Evolutionary conservation across 1,139 yeast genomes (phyloP), one percentile per base, ranked within the genome.

Genomic region (Saccharomycopsis crataegensis): DNA sequence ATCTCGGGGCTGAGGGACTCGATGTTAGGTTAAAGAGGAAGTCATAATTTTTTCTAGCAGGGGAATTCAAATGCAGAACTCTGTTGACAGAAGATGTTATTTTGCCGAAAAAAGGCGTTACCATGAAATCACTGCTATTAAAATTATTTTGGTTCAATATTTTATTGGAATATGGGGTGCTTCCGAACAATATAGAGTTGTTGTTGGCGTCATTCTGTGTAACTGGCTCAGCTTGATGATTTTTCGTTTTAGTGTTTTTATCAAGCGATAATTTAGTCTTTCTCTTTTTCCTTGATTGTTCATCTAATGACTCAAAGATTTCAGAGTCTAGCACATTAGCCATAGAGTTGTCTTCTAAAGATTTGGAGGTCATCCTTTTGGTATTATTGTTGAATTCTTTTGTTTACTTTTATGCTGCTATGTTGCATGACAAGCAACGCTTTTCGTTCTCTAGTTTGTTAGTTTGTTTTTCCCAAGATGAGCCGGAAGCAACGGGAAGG

Each of bases 131-230:
- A 16, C 33, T 42, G 11, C 50, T 22, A 16, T 22, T 43, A 22
- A 47, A 37, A 38, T 45, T 48, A 32, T 6, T 34, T 9, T 37
- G 17, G 40, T 46, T 51, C 17, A 54, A 46, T 3, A 54, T 16
- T 40, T 48, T 54, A 43, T 48, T 51, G 16, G 57, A 46, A 32
- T 42, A 54, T 6, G 57, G 57, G 2, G 57, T 51, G 38, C 48
- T 49, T 6, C 50, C 43, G 22, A 46, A 31, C 4, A 37, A 33
- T 6, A 46, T 38, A n/a, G 12, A 7, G n/a, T 44, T 17, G 16
- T 36, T 46, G 43, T n/a, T 37, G n/a, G 14, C 14, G n/a, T 16
- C 32, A 28, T 36, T n/a, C n/a, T n/a, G n/a, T 3, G 12, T 22
- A 12, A 9, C 32, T 12, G 14, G 16, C 12, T 11, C 17, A 14